phyloP scores from a whole-genome alignment of 805 yeast species.

The Lachancea sp. region DNA sequence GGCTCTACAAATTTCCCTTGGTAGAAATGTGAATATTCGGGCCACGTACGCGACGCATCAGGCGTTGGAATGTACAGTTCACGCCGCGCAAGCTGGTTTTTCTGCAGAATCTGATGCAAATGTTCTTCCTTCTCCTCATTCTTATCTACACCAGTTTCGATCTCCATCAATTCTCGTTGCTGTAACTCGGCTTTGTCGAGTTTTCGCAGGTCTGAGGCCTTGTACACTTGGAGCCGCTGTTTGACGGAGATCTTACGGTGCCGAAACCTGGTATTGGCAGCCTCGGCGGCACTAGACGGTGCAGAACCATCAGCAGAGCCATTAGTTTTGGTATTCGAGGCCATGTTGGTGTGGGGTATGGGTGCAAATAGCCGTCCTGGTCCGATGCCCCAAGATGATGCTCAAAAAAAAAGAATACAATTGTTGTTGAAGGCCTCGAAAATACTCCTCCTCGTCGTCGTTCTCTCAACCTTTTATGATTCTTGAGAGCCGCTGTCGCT shows the following conservation, averaged over 20 bases:
- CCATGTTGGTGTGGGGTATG: background rate
- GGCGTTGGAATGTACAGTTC: conserved; percentile 85
- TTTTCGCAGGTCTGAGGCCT: conserved; percentile 75
- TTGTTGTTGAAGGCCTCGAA: too few relatives aligned
- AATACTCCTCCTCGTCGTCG: too few relatives aligned
- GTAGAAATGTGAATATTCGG: conserved; percentile 68
- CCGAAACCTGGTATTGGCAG: conserved; percentile 60
- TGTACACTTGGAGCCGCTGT: conserved; percentile 71
- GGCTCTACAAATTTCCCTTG: conserved; percentile 63
- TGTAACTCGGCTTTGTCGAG: conserved; percentile 49
- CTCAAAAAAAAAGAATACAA: too few relatives aligned
- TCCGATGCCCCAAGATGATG: too few relatives aligned
- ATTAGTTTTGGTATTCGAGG: background rate
- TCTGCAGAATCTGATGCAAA: conserved; percentile 83
- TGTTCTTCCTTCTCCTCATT: conserved; percentile 97
- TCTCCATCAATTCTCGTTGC: conserved; percentile 79
- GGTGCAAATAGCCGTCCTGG: too few relatives aligned
- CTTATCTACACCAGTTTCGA: conserved; percentile 97
- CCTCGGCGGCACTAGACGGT: conserved; percentile 5
- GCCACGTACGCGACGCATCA: conserved; percentile 81
- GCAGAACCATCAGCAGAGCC: background rate
- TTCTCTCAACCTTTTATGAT: too few relatives aligned
- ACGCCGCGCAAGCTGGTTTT: conserved; percentile 44
- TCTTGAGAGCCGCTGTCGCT: too few relatives aligned
- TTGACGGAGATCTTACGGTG: conserved; percentile 93